phyloP scores from a whole-genome alignment of 805 yeast species.

The Candida methanosorbosa region DNA sequence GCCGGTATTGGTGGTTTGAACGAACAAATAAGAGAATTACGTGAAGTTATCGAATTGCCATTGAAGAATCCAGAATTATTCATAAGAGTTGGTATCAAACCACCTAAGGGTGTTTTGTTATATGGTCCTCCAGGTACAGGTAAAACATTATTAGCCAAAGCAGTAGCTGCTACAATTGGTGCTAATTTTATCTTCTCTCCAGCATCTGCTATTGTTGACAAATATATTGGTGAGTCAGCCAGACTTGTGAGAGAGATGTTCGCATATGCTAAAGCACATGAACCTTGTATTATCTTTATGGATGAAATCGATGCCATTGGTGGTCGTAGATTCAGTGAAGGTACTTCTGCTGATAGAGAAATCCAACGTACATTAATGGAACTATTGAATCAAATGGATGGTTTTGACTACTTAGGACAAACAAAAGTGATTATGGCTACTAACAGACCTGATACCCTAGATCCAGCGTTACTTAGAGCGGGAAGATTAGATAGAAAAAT shows the following conservation, averaged over 20 bases:
- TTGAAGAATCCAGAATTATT: conserved; percentile 95
- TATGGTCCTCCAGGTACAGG: conserved; percentile 99
- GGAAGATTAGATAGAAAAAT: conserved; percentile 96
- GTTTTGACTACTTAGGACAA: conserved; percentile 92
- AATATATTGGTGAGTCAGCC: conserved; percentile 96
- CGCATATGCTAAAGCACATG: conserved; percentile 95
- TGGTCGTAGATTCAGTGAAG: conserved; percentile 95
- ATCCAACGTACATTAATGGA: conserved; percentile 98
- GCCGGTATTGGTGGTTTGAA: conserved; percentile 93
- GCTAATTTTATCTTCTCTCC: conserved; percentile 98
- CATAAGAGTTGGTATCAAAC: conserved; percentile 91
- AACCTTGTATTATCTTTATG: conserved; percentile 96
- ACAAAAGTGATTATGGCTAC: conserved; percentile 98
- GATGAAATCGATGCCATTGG: conserved; percentile 99
- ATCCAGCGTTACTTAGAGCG: conserved; percentile 94
- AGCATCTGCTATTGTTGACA: conserved; percentile 95
- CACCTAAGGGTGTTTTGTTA: conserved; percentile 95
- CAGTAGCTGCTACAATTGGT: conserved; percentile 97
- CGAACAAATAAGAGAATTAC: conserved; percentile 91
- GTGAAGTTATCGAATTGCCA: conserved; percentile 97
- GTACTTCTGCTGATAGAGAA: conserved; percentile 98
- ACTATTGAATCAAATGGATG: conserved; percentile 95
- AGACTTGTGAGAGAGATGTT: conserved; percentile 96
- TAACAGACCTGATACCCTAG: conserved; percentile 96
- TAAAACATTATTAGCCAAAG: conserved; percentile 90